Base-by-base conservation (phyloP, 2,329 filamentous ascomycete genomes). In the Colletotrichum aenigma region DNA sequence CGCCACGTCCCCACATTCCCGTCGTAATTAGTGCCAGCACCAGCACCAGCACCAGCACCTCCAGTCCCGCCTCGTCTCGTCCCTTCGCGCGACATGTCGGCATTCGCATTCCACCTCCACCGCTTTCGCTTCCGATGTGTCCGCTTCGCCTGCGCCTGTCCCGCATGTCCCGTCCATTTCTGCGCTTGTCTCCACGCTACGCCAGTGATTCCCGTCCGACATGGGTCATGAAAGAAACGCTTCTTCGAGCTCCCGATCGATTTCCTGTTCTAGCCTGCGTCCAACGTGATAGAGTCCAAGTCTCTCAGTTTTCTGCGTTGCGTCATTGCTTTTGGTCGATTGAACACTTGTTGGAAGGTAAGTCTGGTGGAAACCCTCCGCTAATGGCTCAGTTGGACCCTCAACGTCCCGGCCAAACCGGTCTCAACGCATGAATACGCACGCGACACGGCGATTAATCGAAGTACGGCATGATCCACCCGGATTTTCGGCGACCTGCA, bases 371-470 rank as follows among this genome's bases (percentile, higher is more conserved):
- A 34, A 48, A 6, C 7, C 32, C 61, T 61, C 30, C 68, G 30
- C 61, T 75, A 71, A 75, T 71, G 21, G 30, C 43, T 55, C 24
- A 75, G 72, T 71, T 62, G 72, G 68, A 71, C 21, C 61, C 10
- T 13, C 72, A 7, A 34, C 60, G 68, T 71, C 68, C 72, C 61
- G 72, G 38, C 30, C 28, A 70, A 68, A 52, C 58, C 66, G 56
- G 43, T 56, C 24, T 15, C 38, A 13, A 48, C 28, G 28, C 72
- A 71, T 65, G 52, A 62, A 21, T 16, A 15, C 21, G 38, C 60
- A 26, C 9, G 7, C 30, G 43, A 52, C 12, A 52, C 43, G 43
- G 43, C 43, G 43, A 52, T 13, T 7, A 24, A 13, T 52, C 52
- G 24, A 61, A 13, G 15, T 38, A 58, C 15, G 28, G 24, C 21